A percentile compares a stretch with the other conserved stretches of the same genome.
phyloP scores from a whole-genome alignment of 495 filamentous ascomycete genomes.

The Podospora anserina region DNA sequence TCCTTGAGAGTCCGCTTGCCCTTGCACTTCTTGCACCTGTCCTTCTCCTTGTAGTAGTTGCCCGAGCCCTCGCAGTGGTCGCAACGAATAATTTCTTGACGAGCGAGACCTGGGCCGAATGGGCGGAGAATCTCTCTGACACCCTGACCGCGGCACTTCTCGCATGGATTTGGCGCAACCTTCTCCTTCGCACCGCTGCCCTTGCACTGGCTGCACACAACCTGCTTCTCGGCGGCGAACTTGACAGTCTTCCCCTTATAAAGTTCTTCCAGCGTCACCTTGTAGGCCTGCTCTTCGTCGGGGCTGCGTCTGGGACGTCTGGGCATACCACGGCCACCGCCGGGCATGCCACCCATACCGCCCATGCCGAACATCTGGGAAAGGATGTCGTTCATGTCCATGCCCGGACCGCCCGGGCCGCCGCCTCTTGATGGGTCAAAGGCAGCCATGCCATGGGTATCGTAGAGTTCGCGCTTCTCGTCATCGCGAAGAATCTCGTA shows the following conservation, averaged over 20 bases:
- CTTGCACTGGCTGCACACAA: constrained; percentile 82
- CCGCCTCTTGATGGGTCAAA: constrained; percentile 67
- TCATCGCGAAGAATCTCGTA: constrained; percentile 98
- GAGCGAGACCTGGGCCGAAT: constrained; percentile 78
- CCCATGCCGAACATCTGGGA: constrained; percentile 87
- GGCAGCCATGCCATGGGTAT: constrained; percentile 91
- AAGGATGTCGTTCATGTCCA: constrained; percentile 87
- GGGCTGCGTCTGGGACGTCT: constrained; percentile 66
- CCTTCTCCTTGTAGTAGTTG: constrained; percentile 84
- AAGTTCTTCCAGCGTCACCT: constrained; percentile 84
- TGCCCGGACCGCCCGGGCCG: constrained; percentile 62
- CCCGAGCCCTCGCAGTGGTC: constrained; percentile 77
- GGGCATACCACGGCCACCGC: constrained; percentile 49
- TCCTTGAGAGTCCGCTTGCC: constrained; percentile 75
- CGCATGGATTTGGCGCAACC: constrained; percentile 80
- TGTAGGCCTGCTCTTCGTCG: constrained; percentile 85
- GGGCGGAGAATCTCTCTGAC: constrained; percentile 66
- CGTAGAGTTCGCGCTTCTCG: constrained; percentile 85
- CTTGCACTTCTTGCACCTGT: constrained; percentile 98
- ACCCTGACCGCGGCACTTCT: constrained; percentile 75
- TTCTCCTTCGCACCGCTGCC: constrained; percentile 89
- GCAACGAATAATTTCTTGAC: constrained; percentile 69
- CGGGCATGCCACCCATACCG: constrained; percentile 59
- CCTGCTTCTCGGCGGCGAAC: constrained; percentile 88
- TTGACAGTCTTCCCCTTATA: constrained; percentile 99